Conservation (phyloP, 805 yeast genomes). For the Starmerella powellii region DNA sequence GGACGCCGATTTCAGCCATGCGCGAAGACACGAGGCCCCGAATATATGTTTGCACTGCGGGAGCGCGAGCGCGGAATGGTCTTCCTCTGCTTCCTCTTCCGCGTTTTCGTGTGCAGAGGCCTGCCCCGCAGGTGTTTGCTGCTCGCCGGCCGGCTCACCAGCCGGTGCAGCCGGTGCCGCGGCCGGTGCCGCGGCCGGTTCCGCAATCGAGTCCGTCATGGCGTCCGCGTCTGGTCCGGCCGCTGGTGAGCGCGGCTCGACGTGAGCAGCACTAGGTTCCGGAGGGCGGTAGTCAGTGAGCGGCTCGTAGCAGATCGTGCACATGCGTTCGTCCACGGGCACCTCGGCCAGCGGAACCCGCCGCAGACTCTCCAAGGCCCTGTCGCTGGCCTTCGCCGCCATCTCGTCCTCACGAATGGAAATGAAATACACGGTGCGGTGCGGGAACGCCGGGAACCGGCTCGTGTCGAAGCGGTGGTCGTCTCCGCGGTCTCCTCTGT, state of each 20-base stretch:
- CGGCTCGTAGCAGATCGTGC: conserved; percentile 22
- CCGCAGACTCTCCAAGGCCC: conserved; percentile 9
- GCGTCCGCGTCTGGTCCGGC: too few relatives aligned
- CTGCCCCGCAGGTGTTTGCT: too few relatives aligned
- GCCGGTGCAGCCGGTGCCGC: background rate
- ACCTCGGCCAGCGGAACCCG: conserved; percentile 8
- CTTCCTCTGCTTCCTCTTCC: conserved; percentile 1
- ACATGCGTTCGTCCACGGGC: conserved; percentile 13
- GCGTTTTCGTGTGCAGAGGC: too few relatives aligned
- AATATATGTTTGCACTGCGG: conserved; percentile 73
- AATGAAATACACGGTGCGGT: conserved; percentile 3
- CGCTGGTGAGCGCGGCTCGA: too few relatives aligned
- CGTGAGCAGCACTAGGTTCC: too few relatives aligned
- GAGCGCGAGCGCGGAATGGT: conserved; percentile 57
- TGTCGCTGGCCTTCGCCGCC: conserved; percentile 3
- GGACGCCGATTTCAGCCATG: conserved; percentile 65
- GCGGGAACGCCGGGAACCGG: too few relatives aligned
- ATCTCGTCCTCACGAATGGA: conserved; percentile 6
- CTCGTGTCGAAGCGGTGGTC: too few relatives aligned
- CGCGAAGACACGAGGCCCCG: conserved; percentile 71
- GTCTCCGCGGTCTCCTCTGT: too few relatives aligned
- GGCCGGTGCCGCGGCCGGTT: background rate
- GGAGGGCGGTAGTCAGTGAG: too few relatives aligned
- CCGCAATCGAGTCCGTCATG: too few relatives aligned
- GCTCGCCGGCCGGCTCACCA: background rate